Percentiles rank a stretch among this genome's conserved stretches.
phyloP scores from a whole-genome alignment of 306 rosid species.

The Glycine tomentella region DNA sequence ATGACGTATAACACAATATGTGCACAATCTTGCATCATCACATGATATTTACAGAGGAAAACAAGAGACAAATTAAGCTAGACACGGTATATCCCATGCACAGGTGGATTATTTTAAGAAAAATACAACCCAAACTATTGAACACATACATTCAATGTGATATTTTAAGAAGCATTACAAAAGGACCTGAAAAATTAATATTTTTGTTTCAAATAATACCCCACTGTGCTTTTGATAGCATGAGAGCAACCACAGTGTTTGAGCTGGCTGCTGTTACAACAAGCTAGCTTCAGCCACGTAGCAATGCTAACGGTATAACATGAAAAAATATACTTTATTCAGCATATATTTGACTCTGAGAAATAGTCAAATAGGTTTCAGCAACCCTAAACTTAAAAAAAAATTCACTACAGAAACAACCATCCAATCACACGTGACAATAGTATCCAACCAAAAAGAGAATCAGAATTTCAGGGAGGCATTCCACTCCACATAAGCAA shows the following conservation, averaged over 20 bases:
- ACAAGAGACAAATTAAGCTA: constrained; percentile 15
- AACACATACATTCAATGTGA: not conserved
- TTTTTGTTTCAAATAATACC: not conserved
- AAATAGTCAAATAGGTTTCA: constrained; percentile 29
- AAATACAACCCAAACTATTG: not conserved
- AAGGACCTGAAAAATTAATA: not conserved
- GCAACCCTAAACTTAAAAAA: constrained; percentile 9
- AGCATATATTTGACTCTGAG: not conserved
- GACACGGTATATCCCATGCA: not conserved
- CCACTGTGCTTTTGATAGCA: constrained; percentile 1
- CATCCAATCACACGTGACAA: not conserved
- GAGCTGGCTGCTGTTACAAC: too few relatives aligned
- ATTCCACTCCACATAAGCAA: not conserved
- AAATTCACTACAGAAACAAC: constrained; percentile 1
- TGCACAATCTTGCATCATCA: constrained; percentile 23
- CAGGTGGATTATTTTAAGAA: not conserved
- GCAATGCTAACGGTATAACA: not conserved
- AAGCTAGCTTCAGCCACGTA: not conserved
- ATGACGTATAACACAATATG: not conserved
- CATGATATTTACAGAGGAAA: constrained; percentile 7
- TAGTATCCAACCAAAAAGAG: not conserved
- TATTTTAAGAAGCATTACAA: not conserved
- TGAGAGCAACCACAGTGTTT: not conserved
- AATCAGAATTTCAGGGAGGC: constrained; percentile 14
- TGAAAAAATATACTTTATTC: not conserved